phyloP scores from a whole-genome alignment of 192 early-diverging fungal species.

The Podila epigama region DNA sequence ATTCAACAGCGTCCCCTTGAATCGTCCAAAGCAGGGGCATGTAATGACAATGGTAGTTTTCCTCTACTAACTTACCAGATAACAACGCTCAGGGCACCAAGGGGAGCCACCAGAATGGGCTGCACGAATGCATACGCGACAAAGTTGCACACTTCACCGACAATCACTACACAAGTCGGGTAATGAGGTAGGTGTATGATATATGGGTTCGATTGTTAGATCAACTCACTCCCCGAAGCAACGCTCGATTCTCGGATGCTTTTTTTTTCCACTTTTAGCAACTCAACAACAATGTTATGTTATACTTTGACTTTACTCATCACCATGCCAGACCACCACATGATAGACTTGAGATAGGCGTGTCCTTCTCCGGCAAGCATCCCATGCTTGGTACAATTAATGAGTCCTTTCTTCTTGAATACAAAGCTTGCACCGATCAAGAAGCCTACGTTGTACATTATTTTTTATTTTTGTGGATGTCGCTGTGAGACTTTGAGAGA shows the following conservation, averaged over 20 bases:
- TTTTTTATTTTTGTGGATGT: neutral
- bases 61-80: conserved; percentile 57
- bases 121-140: conserved; percentile 92
- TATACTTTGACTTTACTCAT: conserved; percentile 55
- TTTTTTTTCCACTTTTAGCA: neutral
- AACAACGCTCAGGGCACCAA: conserved; percentile 90
- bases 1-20: too few species aligned
- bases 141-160: conserved; percentile 93
- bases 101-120: conserved; percentile 91
- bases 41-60: neutral
- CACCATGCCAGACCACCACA: conserved; percentile 65
- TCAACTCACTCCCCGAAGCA: too few species aligned
- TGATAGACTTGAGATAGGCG: conserved; percentile 55
- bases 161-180: conserved; percentile 65
- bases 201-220: neutral
- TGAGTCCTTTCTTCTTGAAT: conserved; percentile 93
- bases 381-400: conserved; percentile 71
- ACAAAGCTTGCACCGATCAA: conserved; percentile 96
- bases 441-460: conserved; percentile 6
- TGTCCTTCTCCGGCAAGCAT: conserved; percentile 61
- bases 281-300: neutral
- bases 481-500: too few species aligned
- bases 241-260: neutral
- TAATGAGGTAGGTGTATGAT: too few species aligned
- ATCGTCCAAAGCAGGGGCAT: too few species aligned